These are phyloP conservation scores for Candida tibetensis DNA, from an alignment of 805 yeast species.

Conservation along the genomic window DNA sequence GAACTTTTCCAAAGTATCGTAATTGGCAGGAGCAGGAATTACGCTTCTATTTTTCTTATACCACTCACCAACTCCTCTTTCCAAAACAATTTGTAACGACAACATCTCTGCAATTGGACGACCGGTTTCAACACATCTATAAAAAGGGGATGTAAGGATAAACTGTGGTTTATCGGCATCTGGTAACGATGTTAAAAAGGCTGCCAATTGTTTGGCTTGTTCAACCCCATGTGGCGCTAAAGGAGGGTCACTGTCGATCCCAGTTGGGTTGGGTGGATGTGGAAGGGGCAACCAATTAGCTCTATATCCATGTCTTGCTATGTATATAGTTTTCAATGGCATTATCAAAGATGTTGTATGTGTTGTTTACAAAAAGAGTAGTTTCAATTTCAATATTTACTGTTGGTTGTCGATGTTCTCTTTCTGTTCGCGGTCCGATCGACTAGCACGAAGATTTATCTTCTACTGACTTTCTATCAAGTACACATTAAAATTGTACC, in stretches of 20 bases:
- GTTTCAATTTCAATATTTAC: too few species aligned
- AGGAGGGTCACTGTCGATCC: conserved; percentile 85
- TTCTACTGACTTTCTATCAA: too few species aligned
- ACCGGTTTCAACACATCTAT: conserved; percentile 83
- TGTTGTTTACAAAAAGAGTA: too few species aligned
- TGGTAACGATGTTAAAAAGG: conserved; percentile 44
- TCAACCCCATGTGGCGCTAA: conserved; percentile 84
- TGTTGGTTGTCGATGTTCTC: too few species aligned
- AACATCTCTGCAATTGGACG: conserved; percentile 62
- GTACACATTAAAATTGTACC: too few species aligned
- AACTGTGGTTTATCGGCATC: conserved; percentile 61
- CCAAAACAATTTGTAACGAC: conserved; percentile 60
- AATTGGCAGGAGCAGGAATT: conserved; percentile 68
- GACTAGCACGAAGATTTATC: too few species aligned
- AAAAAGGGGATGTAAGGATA: conserved; percentile 80
- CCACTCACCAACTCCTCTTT: conserved; percentile 92
- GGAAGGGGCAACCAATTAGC: conserved; percentile 80
- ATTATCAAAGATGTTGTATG: too few species aligned
- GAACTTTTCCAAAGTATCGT: conserved; percentile 45
- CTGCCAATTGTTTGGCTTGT: conserved; percentile 80
- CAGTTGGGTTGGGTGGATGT: conserved; percentile 79
- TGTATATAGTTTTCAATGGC: conserved; percentile 56
- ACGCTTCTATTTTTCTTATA: conserved; percentile 65
- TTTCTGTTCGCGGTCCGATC: too few species aligned
- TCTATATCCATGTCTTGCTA: conserved; percentile 86